Evolutionary conservation across 441 rosid genomes (phyloP), one percentile per base, ranked within the genome.

Genomic region (Sinapis alba): DNA sequence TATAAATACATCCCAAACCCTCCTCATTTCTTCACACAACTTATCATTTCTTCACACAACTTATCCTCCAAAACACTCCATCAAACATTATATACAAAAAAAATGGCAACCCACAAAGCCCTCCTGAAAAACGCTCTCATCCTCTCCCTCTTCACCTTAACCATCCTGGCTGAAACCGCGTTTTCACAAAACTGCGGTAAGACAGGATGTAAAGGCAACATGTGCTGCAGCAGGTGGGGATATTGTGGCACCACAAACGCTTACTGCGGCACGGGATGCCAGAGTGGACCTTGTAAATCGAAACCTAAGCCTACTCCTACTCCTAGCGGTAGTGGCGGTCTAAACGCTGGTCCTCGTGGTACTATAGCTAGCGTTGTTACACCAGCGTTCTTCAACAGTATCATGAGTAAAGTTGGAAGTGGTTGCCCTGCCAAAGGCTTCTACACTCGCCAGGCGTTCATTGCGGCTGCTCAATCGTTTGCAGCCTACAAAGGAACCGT

Each of bases 391-490:
- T 88, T 92, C 61, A 81, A 85, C 4, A 80, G 87, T 5, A 87
- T 88, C 57, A 83, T 82, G 36, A 69, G 71, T 58, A 81, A 79
- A 66, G 90, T 90, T 0, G 88, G 66, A 1, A 66, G 34, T 0
- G 62, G 62, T 16, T 88, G 96, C 21, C 88, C 69, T 0, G 96
- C 94, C 0, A 87, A 80, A 83, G 79, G 69, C 10, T 92, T 92
- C 72, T 92, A 90, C 66, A 78, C 91, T 0, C 72, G 96, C 26
- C 76, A 74, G 2, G 84, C 61, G 5, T 91, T 92, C 73, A 73
- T 90, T 2, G 62, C 62, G 1, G 93, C 97, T 2, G 71, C 81
- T 10, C 60, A 65, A 0, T 69, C 83, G 0, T 89, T 78, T 45
- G 38, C 83, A 1, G 53, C 45, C 85, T 87, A 79, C 21, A 1